These are phyloP conservation scores for Amanita exitialis DNA, from an alignment of 768 basidiomycete genomes.

Conservation along the genomic window DNA sequence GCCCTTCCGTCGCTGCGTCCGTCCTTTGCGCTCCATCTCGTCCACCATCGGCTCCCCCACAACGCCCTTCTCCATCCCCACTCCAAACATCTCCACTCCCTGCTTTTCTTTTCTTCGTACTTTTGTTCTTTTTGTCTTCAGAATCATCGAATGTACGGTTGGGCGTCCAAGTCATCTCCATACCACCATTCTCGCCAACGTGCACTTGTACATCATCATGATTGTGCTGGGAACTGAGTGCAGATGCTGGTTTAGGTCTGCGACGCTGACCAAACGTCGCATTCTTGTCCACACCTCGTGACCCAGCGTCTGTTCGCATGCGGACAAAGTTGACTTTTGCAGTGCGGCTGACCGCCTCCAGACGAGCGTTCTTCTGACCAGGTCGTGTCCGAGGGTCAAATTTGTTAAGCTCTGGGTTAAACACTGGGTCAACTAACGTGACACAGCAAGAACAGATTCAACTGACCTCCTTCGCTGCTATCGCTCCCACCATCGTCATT, in stretches of 20 bases:
- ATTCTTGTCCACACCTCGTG: constrained; percentile 30
- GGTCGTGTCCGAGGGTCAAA: constrained; percentile 41
- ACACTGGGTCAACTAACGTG: not conserved
- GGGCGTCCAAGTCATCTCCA: constrained; percentile 84
- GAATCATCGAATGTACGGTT: constrained; percentile 19
- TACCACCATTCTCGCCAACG: constrained; percentile 44
- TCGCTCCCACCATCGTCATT: constrained; percentile 25
- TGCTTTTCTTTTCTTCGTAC: constrained; percentile 31
- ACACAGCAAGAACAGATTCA: constrained; percentile 7
- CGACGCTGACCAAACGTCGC: constrained; percentile 70
- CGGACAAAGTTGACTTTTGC: constrained; percentile 58
- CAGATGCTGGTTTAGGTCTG: constrained; percentile 17
- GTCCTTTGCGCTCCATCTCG: constrained; percentile 67
- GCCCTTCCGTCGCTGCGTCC: constrained; percentile 68
- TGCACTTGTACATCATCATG: constrained; percentile 3
- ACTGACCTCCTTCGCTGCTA: constrained; percentile 48
- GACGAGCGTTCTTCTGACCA: constrained; percentile 36
- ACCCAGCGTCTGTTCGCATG: constrained; percentile 35
- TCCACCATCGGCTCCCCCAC: constrained; percentile 39
- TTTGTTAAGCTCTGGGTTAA: constrained; percentile 33
- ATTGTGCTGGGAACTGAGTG: constrained; percentile 10
- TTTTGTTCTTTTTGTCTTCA: constrained; percentile 18
- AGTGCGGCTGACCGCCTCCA: constrained; percentile 34
- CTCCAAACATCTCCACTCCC: constrained; percentile 75
- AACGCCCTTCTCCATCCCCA: constrained; percentile 79